A percentile compares a stretch with the other conserved stretches of the same genome.
These are phyloP conservation scores for Spiromyces aspiralis DNA, from an alignment of 371 early-diverging fungal species.

Conservation along the genomic window DNA sequence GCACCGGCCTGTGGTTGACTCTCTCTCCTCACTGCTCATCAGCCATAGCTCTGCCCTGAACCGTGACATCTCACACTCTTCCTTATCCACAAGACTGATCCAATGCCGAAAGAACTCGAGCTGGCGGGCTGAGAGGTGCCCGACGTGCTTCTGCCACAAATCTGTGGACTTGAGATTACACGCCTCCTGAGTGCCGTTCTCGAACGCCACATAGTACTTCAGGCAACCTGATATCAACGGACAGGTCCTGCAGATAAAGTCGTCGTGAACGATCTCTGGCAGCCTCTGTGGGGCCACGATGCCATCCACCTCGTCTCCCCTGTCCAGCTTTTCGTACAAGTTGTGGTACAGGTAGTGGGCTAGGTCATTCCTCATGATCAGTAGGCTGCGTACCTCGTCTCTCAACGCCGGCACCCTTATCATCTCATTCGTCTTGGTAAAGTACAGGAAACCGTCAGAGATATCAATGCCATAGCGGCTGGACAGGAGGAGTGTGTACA, in stretches of 20 bases:
- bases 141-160: conserved; percentile 18
- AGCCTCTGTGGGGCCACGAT: conserved; percentile 13
- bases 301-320: not conserved
- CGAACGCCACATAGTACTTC: conserved; percentile 30
- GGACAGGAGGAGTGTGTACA: conserved; percentile 72
- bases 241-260: conserved; percentile 56
- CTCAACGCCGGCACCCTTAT: conserved; percentile 38
- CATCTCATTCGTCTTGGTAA: conserved; percentile 46
- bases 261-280: conserved; percentile 51
- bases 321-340: conserved; percentile 6
- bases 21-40: conserved; percentile 34
- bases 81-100: conserved; percentile 57
- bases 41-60: conserved; percentile 71
- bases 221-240: conserved; percentile 43
- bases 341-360: conserved; percentile 28
- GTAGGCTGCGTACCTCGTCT: conserved; percentile 49
- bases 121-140: conserved; percentile 39
- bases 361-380: conserved; percentile 59
- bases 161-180: conserved; percentile 13
- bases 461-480: conserved; percentile 67
- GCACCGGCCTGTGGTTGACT: conserved; percentile 32
- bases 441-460: conserved; percentile 53
- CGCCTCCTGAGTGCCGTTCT: conserved; percentile 45
- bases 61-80: conserved; percentile 54
- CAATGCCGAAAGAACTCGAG: conserved; percentile 58